Percentiles rank a stretch among this genome's conserved stretches.
phyloP scores from a whole-genome alignment of 176 grass and related monocot species.

The Oryza rufipogon region DNA sequence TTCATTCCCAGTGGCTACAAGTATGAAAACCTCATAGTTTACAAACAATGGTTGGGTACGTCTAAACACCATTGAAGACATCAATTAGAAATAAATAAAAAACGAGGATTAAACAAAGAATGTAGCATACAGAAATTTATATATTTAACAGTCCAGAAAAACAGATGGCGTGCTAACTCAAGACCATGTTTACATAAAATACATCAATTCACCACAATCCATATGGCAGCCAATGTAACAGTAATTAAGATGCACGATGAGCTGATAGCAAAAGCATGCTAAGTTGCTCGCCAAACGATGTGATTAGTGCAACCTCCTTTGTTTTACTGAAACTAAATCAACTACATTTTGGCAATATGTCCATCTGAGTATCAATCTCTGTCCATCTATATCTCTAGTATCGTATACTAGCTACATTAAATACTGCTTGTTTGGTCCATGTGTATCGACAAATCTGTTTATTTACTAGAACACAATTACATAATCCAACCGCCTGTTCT shows the following conservation, averaged over 20 bases:
- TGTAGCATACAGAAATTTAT: not conserved
- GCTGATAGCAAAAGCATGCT: not conserved
- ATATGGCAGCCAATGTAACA: slow-evolving; percentile 15
- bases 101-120: slow-evolving; percentile 6
- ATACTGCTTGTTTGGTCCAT: not conserved
- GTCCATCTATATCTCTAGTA: not conserved
- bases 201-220: not conserved
- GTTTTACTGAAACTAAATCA: slow-evolving; percentile 13
- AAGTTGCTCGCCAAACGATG: not conserved
- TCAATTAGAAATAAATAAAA: not conserved
- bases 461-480: not conserved
- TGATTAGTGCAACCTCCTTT: not conserved
- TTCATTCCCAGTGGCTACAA: not conserved
- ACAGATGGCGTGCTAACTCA: not conserved
- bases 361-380: not conserved
- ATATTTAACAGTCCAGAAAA: slow-evolving; percentile 1
- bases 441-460: slow-evolving; percentile 2
- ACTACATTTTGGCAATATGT: not conserved
- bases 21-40: not conserved
- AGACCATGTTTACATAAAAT: not conserved
- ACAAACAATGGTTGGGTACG: not conserved
- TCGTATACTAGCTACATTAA: not conserved
- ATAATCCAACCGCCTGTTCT: not conserved
- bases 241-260: not conserved
- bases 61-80: slow-evolving; percentile 7